Conservation (phyloP, 495 filamentous ascomycete genomes). For the Penicillium taxi region DNA sequence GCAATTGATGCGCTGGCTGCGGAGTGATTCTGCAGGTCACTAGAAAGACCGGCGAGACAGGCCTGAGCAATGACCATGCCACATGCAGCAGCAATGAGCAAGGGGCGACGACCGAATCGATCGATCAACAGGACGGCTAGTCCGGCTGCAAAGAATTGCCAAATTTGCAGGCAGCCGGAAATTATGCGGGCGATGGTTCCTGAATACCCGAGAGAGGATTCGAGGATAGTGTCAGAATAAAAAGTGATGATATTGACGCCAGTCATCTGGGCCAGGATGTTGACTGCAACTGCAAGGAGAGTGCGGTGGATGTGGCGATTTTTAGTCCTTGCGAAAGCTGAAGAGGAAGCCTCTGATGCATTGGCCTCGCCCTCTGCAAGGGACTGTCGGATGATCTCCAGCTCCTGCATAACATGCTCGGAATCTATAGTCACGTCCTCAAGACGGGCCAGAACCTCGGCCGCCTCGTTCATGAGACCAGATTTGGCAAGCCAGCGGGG, state of each 20-base stretch:
- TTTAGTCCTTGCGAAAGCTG: slow-evolving; percentile 23
- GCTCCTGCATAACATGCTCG: slow-evolving; percentile 46
- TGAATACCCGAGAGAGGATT: slow-evolving; percentile 13
- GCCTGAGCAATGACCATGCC: slow-evolving; percentile 56
- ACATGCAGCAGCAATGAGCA: slow-evolving; percentile 55
- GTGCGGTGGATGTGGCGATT: slow-evolving; percentile 22
- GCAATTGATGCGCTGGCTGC: slow-evolving; percentile 33
- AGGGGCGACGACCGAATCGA: slow-evolving; percentile 26
- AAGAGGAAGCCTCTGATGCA: slow-evolving; percentile 7
- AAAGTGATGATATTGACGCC: slow-evolving; percentile 25
- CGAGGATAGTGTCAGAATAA: slow-evolving; percentile 20
- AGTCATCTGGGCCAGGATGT: slow-evolving; percentile 21
- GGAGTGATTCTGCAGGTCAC: slow-evolving; percentile 21
- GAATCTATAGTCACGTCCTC: slow-evolving; percentile 40
- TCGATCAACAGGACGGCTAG: slow-evolving; percentile 22
- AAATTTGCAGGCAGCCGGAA: slow-evolving; percentile 21
- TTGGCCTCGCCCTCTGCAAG: slow-evolving; percentile 49
- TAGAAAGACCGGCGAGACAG: slow-evolving; percentile 38
- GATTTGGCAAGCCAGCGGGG: slow-evolving; percentile 57
- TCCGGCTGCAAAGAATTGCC: slow-evolving; percentile 20
- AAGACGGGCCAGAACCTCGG: slow-evolving; percentile 48
- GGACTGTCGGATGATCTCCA: slow-evolving; percentile 56
- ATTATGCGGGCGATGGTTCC: slow-evolving; percentile 16
- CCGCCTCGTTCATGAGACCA: slow-evolving; percentile 47
- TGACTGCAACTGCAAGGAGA: slow-evolving; percentile 16